Percentiles rank a stretch among this genome's conserved stretches.
phyloP scores from a whole-genome alignment of 805 yeast genomes.

The Kodamaea sagamina region DNA sequence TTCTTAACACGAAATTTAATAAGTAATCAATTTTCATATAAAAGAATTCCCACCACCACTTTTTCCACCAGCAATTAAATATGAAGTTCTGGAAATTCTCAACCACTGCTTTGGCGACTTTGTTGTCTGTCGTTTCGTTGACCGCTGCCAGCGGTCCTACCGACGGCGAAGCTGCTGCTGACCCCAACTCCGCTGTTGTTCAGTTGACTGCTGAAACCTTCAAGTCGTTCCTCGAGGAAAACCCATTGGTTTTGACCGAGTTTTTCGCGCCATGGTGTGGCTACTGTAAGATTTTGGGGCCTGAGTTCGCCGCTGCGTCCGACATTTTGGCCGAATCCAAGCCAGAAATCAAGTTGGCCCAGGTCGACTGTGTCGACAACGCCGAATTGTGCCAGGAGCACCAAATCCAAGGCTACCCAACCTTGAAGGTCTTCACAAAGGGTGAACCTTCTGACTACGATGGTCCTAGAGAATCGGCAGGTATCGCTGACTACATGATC shows the following conservation, averaged over 20 bases:
- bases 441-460: constrained; percentile 60
- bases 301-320: constrained; percentile 76
- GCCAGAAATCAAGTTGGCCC: constrained; percentile 72
- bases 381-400: constrained; percentile 66
- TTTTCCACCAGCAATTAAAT: constrained; percentile 4
- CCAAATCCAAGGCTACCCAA: constrained; percentile 81
- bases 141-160: constrained; percentile 40
- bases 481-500: constrained; percentile 76
- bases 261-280: constrained; percentile 99
- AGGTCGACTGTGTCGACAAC: constrained; percentile 82
- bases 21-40: constrained; percentile 1
- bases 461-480: constrained; percentile 82
- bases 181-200: constrained; percentile 84
- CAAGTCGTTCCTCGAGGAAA: constrained; percentile 61
- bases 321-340: constrained; percentile 51
- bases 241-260: constrained; percentile 82
- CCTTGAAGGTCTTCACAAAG: constrained; percentile 73
- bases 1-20: constrained; percentile 7
- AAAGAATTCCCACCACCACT: neutral
- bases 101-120: constrained; percentile 37
- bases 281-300: constrained; percentile 87
- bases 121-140: constrained; percentile 37
- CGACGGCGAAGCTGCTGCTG: constrained; percentile 68
- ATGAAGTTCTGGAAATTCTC: constrained; percentile 47
- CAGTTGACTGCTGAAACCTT: constrained; percentile 70